Evolutionary conservation across 1,284 basidiomycete genomes (phyloP).

Genomic region (Apiotrichum siamense): DNA sequence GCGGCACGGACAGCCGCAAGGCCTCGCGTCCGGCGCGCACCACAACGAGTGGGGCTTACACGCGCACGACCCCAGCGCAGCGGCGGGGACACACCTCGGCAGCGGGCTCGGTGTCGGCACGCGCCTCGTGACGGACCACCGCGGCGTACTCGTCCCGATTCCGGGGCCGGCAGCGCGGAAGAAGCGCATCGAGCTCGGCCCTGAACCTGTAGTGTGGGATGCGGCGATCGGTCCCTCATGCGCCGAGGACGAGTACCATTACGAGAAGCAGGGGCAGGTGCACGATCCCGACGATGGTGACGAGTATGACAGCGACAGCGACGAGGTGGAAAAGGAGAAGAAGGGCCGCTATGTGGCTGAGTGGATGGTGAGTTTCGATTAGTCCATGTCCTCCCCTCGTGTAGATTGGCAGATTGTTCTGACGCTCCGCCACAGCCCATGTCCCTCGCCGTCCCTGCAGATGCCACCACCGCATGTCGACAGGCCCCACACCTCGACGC

Average conservation of each 20-base stretch:
- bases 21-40: too few relatives aligned
- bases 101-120: slow-evolving; percentile 1
- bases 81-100: too few relatives aligned
- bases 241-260: not conserved
- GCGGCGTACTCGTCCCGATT: slow-evolving; percentile 7
- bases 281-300: slow-evolving; percentile 9
- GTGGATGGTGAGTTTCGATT: slow-evolving; percentile 5
- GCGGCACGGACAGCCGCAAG: too few relatives aligned
- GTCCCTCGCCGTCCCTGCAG: not conserved
- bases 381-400: not conserved
- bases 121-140: slow-evolving; percentile 2
- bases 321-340: not conserved
- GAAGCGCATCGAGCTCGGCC: slow-evolving; percentile 4
- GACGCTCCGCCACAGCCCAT: not conserved
- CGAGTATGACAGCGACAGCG: not conserved
- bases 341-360: not conserved
- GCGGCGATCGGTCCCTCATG: slow-evolving; percentile 6
- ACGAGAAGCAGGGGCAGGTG: slow-evolving; percentile 8
- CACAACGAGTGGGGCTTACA: too few relatives aligned
- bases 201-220: slow-evolving; percentile 11
- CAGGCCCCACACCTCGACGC: slow-evolving; percentile 5
- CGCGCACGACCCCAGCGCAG: too few relatives aligned
- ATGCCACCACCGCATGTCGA: not conserved
- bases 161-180: not conserved
- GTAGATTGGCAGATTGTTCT: not conserved